Conservation (phyloP, 2,329 filamentous ascomycete species). For the Aspergillus quadricinctus region DNA sequence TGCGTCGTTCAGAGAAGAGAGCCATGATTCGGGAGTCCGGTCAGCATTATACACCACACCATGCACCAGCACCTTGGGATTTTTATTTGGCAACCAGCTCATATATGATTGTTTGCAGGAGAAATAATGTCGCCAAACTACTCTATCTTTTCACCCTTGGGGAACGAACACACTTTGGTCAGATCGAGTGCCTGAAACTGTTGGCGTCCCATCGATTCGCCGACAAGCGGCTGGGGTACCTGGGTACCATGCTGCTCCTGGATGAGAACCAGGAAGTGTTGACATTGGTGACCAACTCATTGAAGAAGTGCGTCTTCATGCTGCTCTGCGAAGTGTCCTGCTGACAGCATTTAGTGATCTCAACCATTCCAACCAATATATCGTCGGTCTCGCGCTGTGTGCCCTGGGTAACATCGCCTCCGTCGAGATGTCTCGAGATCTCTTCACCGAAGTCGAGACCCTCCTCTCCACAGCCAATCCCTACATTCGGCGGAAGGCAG, state of each 20-base stretch:
- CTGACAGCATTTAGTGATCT: conserved; percentile 66
- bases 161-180: conserved; percentile 95
- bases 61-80: conserved; percentile 2
- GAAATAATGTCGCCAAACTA: conserved; percentile 98
- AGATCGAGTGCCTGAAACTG: conserved; percentile 98
- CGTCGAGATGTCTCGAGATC: conserved; percentile 94
- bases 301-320: conserved; percentile 76
- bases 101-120: conserved; percentile 50
- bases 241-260: conserved; percentile 91
- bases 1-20: conserved; percentile 96
- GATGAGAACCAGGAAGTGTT: conserved; percentile 99
- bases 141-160: conserved; percentile 97
- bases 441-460: conserved; percentile 93
- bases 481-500: conserved; percentile 96
- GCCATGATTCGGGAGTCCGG: conserved; percentile 85
- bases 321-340: not conserved
- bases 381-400: conserved; percentile 92
- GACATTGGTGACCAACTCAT: conserved; percentile 92
- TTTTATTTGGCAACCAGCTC: conserved; percentile 14
- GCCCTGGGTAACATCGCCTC: conserved; percentile 97
- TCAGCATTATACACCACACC: conserved; percentile 44
- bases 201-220: conserved; percentile 95
- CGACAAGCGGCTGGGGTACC: conserved; percentile 91
- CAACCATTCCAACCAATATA: conserved; percentile 96
- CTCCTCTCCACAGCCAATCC: conserved; percentile 90